These are phyloP conservation scores for Candida oleophila DNA, from an alignment of 805 yeast genomes.

Conservation along the genomic window DNA sequence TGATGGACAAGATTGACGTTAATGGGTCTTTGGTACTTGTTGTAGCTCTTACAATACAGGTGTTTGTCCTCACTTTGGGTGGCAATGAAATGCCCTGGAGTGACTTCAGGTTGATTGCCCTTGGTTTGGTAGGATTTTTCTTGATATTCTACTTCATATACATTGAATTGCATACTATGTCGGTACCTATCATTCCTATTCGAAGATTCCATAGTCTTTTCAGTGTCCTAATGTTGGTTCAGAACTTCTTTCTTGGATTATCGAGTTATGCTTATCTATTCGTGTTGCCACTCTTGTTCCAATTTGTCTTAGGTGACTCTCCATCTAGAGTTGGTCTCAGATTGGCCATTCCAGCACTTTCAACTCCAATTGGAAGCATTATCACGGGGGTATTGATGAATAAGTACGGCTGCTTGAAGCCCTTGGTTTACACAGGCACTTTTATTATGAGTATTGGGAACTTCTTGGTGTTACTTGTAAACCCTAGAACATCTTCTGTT, in stretches of 20 bases:
- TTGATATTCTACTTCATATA: constrained; percentile 13
- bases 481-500: constrained; percentile 21
- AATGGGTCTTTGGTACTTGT: constrained; percentile 32
- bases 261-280: constrained; percentile 41
- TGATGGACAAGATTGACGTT: constrained; percentile 27
- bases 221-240: constrained; percentile 21
- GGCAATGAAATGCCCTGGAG: constrained; percentile 20
- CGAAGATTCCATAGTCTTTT: constrained; percentile 19
- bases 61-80: constrained; percentile 24
- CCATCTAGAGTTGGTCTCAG: constrained; percentile 42
- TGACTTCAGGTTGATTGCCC: constrained; percentile 10
- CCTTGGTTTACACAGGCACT: constrained; percentile 32
- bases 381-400: constrained; percentile 40
- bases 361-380: constrained; percentile 44
- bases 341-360: constrained; percentile 39
- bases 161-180: constrained; percentile 20
- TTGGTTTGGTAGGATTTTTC: constrained; percentile 12
- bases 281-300: constrained; percentile 42
- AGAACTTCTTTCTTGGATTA: constrained; percentile 36
- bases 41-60: constrained; percentile 27
- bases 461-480: constrained; percentile 22
- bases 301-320: constrained; percentile 39
- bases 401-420: constrained; percentile 21
- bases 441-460: constrained; percentile 36
- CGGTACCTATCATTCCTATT: constrained; percentile 35